Percentiles rank a stretch among this genome's conserved stretches.
These are phyloP conservation scores for Kwoniella shandongensis DNA, from an alignment of 768 basidiomycete genomes.

Conservation along the genomic window DNA sequence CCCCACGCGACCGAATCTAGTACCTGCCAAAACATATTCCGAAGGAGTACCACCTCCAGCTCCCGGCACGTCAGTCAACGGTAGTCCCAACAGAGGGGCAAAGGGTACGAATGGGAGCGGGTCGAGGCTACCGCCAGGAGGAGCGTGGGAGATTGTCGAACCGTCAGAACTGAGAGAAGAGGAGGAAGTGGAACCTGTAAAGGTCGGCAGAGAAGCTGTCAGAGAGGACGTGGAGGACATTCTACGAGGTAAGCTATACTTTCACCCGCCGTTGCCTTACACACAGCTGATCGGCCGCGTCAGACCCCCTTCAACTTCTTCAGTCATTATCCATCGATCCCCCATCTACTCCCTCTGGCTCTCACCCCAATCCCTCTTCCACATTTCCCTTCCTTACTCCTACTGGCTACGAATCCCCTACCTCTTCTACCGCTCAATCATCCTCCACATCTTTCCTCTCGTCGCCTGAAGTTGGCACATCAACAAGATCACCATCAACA, in stretches of 20 bases:
- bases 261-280: not conserved
- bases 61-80: conserved; percentile 30
- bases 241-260: conserved; percentile 63
- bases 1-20: conserved; percentile 19
- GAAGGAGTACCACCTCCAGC: conserved; percentile 33
- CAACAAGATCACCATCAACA: conserved; percentile 6
- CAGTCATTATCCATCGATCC: conserved; percentile 22
- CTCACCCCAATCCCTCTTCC: conserved; percentile 29
- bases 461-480: not conserved
- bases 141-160: conserved; percentile 48
- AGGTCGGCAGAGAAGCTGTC: conserved; percentile 59
- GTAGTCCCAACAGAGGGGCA: conserved; percentile 3
- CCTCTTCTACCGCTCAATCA: conserved; percentile 56
- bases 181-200: conserved; percentile 15
- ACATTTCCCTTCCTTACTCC: conserved; percentile 43
- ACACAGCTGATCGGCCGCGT: not conserved
- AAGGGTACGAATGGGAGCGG: conserved; percentile 1
- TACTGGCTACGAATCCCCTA: conserved; percentile 19
- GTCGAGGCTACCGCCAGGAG: conserved; percentile 42
- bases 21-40: conserved; percentile 34
- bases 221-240: conserved; percentile 72
- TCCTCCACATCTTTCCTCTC: conserved; percentile 5
- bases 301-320: conserved; percentile 25
- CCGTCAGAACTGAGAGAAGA: conserved; percentile 27
- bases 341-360: conserved; percentile 32